These are phyloP conservation scores for Solanum pimpinellifolium DNA, from an alignment of 257 asterid genomes.

Conservation along the genomic window DNA sequence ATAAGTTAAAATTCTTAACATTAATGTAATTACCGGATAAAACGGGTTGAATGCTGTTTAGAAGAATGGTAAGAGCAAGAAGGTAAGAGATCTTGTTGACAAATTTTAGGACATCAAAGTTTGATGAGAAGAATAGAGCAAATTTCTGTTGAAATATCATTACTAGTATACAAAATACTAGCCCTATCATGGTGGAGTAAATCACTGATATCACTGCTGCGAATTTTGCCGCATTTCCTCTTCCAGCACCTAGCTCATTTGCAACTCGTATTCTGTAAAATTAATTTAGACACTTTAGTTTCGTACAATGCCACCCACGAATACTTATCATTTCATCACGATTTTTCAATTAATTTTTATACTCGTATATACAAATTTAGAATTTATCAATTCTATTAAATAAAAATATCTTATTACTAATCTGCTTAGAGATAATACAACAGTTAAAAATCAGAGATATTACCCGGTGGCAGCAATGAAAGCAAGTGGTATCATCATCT, in stretches of 20 bases:
- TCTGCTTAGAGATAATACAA: background rate
- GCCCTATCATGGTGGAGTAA: slow-evolving; percentile 32
- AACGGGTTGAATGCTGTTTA: slow-evolving; percentile 48
- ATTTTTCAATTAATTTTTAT: no score
- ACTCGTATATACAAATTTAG: background rate
- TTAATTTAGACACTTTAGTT: background rate
- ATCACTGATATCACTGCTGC: slow-evolving; percentile 35
- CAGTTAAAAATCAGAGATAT: background rate
- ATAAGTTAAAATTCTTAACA: no score
- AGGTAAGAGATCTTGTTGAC: slow-evolving; percentile 22
- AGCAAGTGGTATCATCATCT: slow-evolving; percentile 45
- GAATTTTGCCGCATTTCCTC: slow-evolving; percentile 37
- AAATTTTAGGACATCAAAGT: slow-evolving; percentile 17
- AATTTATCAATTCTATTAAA: no score
- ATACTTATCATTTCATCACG: no score
- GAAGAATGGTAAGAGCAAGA: slow-evolving; percentile 30
- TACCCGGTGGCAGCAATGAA: slow-evolving; percentile 55
- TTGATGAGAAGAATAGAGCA: slow-evolving; percentile 31
- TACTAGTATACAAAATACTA: slow-evolving; percentile 15
- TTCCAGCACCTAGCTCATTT: slow-evolving; percentile 49
- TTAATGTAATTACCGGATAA: slow-evolving; percentile 28
- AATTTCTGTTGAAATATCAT: slow-evolving; percentile 18
- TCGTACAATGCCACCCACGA: no score
- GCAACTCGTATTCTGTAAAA: slow-evolving; percentile 40
- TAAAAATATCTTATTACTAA: background rate